Base-by-base conservation (phyloP, 1,284 basidiomycete species). In the Tremellales sp. region DNA sequence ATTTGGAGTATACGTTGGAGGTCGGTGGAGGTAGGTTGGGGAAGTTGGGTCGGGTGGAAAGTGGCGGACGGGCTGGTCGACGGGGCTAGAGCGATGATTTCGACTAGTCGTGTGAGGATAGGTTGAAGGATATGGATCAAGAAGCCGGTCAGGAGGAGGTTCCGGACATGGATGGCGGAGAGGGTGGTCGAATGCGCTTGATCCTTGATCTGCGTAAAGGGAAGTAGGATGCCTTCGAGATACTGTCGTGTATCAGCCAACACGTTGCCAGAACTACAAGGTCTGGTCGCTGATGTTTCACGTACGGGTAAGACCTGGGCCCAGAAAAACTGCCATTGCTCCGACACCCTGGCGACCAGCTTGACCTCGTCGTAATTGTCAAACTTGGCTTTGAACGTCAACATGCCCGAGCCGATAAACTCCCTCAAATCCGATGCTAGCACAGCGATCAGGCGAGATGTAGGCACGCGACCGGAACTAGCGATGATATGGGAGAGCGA, bases 261-360 rank as follows among this genome's bases (percentile, higher is more conserved):
- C 8, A 3, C n/a, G n/a, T n/a, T n/a, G n/a, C n/a, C n/a, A n/a
- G n/a, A n/a, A n/a, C n/a, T n/a, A n/a, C n/a, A n/a, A n/a, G n/a
- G n/a, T n/a, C n/a, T n/a, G n/a, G n/a, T n/a, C n/a, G n/a, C n/a
- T n/a, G n/a, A n/a, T n/a, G n/a, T n/a, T n/a, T n/a, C n/a, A 65
- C 72, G 59, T 31, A 73, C 72, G 1, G 92, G 90, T 1, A 97
- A 76, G 19, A 97, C 84, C 54, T 89, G 85, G 56, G 88, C 86
- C 84, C 90, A 96, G 76, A 96, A 97, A 77, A 94, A 93, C 5
- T 80, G 82, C 93, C 93, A 97, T 13, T 88, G 79, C 58, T 94
- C 89, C 1, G 90, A 87, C 10, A 94, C 78, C 8, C 88, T 80
- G 1, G 78, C 77, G 15, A 93, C 75, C 4, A 97, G 79, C 48